Percentiles rank a stretch among this genome's conserved stretches.
Evolutionary conservation across 768 basidiomycete species (phyloP).

Genomic region (Podaxis rugospora): DNA sequence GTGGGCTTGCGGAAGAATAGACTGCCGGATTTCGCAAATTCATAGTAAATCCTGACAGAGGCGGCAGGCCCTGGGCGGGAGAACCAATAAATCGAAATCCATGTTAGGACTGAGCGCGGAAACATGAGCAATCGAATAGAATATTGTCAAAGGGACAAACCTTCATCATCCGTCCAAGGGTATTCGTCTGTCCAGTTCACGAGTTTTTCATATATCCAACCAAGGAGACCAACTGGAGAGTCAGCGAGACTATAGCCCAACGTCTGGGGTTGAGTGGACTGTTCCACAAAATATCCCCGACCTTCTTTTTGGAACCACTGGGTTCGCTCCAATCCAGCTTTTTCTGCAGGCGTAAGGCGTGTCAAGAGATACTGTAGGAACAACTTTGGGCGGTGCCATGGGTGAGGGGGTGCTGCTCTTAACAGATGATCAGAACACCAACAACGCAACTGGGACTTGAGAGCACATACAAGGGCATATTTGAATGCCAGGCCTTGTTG

Average conservation of each 20-base stretch:
- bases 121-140: background rate
- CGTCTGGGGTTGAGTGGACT: slow-evolving; percentile 48
- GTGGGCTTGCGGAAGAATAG: slow-evolving; percentile 4
- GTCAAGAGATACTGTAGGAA: slow-evolving; percentile 24
- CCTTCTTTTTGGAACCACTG: slow-evolving; percentile 24
- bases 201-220: slow-evolving; percentile 51
- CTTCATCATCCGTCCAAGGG: slow-evolving; percentile 53
- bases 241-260: slow-evolving; percentile 52
- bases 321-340: slow-evolving; percentile 26
- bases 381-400: slow-evolving; percentile 19
- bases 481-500: slow-evolving; percentile 50
- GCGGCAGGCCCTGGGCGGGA: slow-evolving; percentile 56
- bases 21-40: slow-evolving; percentile 24
- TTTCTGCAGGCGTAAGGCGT: slow-evolving; percentile 26
- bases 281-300: slow-evolving; percentile 33
- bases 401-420: slow-evolving; percentile 19
- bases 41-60: slow-evolving; percentile 56
- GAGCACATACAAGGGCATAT: slow-evolving; percentile 34
- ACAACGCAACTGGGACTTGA: background rate
- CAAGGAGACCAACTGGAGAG: slow-evolving; percentile 50
- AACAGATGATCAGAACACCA: background rate
- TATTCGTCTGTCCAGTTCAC: slow-evolving; percentile 44
- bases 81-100: slow-evolving; percentile 58
- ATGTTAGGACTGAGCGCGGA: slow-evolving; percentile 41
- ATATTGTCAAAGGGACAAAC: slow-evolving; percentile 18